phyloP scores from a whole-genome alignment of 805 yeast genomes.

The Tetrapisispora taiwanensis region DNA sequence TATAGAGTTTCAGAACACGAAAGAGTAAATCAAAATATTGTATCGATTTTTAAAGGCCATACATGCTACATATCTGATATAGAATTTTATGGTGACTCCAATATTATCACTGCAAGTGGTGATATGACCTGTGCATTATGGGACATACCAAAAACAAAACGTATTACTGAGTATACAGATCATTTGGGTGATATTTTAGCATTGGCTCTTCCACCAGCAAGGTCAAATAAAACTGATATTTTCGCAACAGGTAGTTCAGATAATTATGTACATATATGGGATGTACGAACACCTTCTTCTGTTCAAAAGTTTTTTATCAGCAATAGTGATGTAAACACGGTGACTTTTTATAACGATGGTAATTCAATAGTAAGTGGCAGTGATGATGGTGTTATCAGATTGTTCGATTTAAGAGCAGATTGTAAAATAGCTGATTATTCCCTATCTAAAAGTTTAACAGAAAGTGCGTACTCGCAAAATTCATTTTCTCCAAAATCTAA shows the following conservation, averaged over 20 bases:
- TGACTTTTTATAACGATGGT: constrained; percentile 60
- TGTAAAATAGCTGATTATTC: constrained; percentile 50
- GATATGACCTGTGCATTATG: constrained; percentile 72
- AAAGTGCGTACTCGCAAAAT: constrained; percentile 9
- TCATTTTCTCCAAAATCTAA: constrained; percentile 19
- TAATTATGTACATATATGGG: constrained; percentile 61
- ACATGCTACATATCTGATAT: constrained; percentile 71
- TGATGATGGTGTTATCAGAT: constrained; percentile 63
- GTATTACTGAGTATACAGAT: constrained; percentile 45
- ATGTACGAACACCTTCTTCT: constrained; percentile 40
- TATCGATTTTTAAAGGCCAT: constrained; percentile 65
- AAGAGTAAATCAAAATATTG: constrained; percentile 34
- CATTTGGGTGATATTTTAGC: constrained; percentile 66
- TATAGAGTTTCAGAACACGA: constrained; percentile 37
- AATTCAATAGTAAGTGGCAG: constrained; percentile 63
- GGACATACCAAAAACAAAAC: constrained; percentile 59
- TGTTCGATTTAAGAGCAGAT: constrained; percentile 71
- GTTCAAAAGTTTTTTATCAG: constrained; percentile 45
- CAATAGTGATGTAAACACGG: constrained; percentile 51
- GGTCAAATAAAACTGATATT: constrained; percentile 17
- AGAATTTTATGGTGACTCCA: constrained; percentile 49
- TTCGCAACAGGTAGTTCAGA: constrained; percentile 63
- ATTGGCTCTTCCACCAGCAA: constrained; percentile 28
- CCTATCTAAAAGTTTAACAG: constrained; percentile 11
- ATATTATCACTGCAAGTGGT: constrained; percentile 63